A percentile compares a stretch with the other conserved stretches of the same genome.
phyloP scores from a whole-genome alignment of 2,329 filamentous ascomycete species.

The Penicillium oxalicum region DNA sequence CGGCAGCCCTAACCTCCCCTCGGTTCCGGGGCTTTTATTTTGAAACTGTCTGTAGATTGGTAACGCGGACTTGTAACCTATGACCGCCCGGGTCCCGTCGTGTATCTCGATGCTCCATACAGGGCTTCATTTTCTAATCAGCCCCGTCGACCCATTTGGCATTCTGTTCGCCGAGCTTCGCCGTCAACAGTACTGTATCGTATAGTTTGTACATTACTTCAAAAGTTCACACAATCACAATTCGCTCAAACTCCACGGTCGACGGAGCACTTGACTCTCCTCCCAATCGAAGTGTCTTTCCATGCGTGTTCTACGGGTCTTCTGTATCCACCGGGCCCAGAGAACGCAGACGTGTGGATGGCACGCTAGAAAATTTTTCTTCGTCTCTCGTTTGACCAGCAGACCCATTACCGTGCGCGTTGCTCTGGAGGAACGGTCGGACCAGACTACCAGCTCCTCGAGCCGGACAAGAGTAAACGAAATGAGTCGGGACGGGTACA shows the following conservation, averaged over 20 bases:
- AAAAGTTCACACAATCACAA: slow-evolving; percentile 2
- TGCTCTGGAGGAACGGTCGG: no score
- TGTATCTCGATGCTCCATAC: no score
- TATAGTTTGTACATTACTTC: background rate
- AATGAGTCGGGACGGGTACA: slow-evolving; percentile 23
- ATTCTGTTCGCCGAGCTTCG: no score
- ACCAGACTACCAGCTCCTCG: slow-evolving; percentile 10
- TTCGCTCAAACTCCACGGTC: slow-evolving; percentile 4
- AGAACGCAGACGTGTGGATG: background rate
- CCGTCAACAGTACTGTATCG: no score
- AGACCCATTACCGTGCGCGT: no score
- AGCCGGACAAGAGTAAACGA: slow-evolving; percentile 14
- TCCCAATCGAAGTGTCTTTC: slow-evolving; percentile 7
- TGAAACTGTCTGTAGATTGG: background rate
- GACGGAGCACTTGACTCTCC: slow-evolving; percentile 3
- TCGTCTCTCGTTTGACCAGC: slow-evolving; percentile 4
- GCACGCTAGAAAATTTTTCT: slow-evolving; percentile 8
- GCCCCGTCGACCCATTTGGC: background rate
- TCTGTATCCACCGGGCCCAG: slow-evolving; percentile 14
- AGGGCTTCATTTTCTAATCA: background rate
- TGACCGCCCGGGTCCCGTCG: background rate
- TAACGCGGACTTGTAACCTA: background rate
- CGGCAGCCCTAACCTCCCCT: background rate
- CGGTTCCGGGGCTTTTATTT: slow-evolving; percentile 1
- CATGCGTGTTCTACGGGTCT: slow-evolving; percentile 20